These are phyloP conservation scores for Sphaerulina populicola DNA, from an alignment of 2,329 filamentous ascomycete species.

Conservation along the genomic window DNA sequence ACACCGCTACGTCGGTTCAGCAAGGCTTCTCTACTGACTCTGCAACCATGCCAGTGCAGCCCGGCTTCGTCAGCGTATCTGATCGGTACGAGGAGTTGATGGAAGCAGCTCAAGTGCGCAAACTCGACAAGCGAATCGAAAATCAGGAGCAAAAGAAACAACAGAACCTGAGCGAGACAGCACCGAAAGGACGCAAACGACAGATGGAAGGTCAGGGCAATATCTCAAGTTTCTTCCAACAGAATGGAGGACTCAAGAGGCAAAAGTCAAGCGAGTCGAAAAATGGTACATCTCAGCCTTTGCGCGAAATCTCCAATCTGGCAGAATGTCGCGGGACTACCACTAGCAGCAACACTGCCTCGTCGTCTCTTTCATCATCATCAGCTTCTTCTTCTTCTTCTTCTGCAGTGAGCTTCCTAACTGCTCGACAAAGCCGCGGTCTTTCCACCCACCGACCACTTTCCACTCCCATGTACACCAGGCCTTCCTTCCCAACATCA, in stretches of 20 bases:
- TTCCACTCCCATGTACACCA: conserved; percentile 25
- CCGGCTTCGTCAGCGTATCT: conserved; percentile 34
- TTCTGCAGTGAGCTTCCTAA: not conserved
- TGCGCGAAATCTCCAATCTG: conserved; percentile 2
- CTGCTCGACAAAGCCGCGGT: conserved; percentile 2
- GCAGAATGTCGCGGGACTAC: conserved; percentile 12
- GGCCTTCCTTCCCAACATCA: conserved; percentile 22
- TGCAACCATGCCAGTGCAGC: conserved; percentile 21
- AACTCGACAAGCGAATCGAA: conserved; percentile 24
- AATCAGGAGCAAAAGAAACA: conserved; percentile 22
- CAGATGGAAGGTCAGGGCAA: conserved; percentile 43
- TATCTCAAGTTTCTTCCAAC: conserved; percentile 47
- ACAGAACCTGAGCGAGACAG: conserved; percentile 5
- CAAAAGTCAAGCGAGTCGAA: not conserved
- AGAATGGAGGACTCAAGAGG: conserved; percentile 1
- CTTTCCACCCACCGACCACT: conserved; percentile 21
- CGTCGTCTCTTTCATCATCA: not conserved
- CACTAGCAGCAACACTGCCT: not conserved
- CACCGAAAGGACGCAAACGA: conserved; percentile 32
- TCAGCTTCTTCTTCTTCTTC: not conserved
- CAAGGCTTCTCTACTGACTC: conserved; percentile 27
- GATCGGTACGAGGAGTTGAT: conserved; percentile 35
- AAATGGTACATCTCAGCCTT: not conserved
- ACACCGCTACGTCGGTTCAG: conserved; percentile 23
- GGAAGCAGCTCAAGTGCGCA: conserved; percentile 29